A percentile compares a stretch with the other conserved stretches of the same genome.
These are phyloP conservation scores for Dendryphion nanum DNA, from an alignment of 2,329 filamentous ascomycete genomes.

Conservation along the genomic window DNA sequence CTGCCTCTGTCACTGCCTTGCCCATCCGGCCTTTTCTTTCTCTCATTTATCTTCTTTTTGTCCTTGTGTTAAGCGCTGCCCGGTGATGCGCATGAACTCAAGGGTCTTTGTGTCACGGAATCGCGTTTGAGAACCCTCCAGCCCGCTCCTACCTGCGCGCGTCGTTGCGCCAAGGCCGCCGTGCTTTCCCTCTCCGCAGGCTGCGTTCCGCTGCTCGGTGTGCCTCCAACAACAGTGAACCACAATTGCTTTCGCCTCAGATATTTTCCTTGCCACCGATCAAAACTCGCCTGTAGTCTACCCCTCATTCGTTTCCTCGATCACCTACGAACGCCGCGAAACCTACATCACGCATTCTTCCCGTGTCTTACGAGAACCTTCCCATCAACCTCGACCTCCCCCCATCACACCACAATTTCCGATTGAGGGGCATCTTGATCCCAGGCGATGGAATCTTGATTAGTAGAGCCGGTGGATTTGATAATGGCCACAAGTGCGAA, in stretches of 20 bases:
- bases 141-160: slow-evolving; percentile 11
- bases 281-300: too few species aligned
- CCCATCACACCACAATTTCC: slow-evolving; percentile 1
- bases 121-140: slow-evolving; percentile 24
- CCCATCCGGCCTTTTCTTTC: slow-evolving; percentile 19
- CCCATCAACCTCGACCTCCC: slow-evolving; percentile 5
- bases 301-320: too few species aligned
- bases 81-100: slow-evolving; percentile 27
- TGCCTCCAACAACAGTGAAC: too few species aligned
- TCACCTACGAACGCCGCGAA: too few species aligned
- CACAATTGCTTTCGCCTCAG: slow-evolving; percentile 2
- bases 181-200: slow-evolving; percentile 10
- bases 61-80: slow-evolving; percentile 23
- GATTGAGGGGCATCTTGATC: slow-evolving; percentile 3
- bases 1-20: slow-evolving; percentile 5
- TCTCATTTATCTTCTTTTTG: slow-evolving; percentile 3
- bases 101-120: slow-evolving; percentile 23
- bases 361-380: slow-evolving; percentile 5
- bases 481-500: slow-evolving; percentile 46
- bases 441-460: slow-evolving; percentile 30
- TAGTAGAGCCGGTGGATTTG: slow-evolving; percentile 8
- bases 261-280: slow-evolving; percentile 1
- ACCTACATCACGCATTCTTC: too few species aligned
- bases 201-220: slow-evolving; percentile 2
- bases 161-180: slow-evolving; percentile 12